Conservation (phyloP, 768 basidiomycete genomes). For the Suillus luteus region DNA sequence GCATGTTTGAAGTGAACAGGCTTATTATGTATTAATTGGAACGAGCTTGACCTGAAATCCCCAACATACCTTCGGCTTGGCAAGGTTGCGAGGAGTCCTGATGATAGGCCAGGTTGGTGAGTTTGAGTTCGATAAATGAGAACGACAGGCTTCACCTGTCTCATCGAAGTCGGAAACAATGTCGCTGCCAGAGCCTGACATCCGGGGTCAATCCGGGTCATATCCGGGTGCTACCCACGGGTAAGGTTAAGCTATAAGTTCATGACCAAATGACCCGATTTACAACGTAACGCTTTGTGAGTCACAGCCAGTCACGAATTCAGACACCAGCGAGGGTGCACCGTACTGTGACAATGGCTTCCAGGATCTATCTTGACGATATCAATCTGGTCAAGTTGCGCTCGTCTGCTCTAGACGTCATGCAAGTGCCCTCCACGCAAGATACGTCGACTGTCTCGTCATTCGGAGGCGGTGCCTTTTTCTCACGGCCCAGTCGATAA, state of each 20-base stretch:
- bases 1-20: conserved; percentile 65
- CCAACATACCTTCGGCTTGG: neutral
- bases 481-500: neutral
- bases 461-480: neutral
- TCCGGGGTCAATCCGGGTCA: no score
- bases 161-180: neutral
- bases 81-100: neutral
- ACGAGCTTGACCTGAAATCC: neutral
- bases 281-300: no score
- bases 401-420: neutral
- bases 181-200: no score
- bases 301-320: neutral
- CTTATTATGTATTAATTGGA: conserved; percentile 34
- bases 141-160: neutral
- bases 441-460: no score
- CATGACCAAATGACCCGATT: no score
- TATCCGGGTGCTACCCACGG: no score
- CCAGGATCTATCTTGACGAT: neutral
- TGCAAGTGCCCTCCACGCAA: no score
- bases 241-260: no score
- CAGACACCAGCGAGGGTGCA: neutral
- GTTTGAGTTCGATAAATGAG: neutral
- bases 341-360: neutral
- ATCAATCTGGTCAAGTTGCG: neutral
- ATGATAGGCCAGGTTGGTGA: neutral